phyloP scores from a whole-genome alignment of 2,329 filamentous ascomycete species.

The Chaetomium sp. region DNA sequence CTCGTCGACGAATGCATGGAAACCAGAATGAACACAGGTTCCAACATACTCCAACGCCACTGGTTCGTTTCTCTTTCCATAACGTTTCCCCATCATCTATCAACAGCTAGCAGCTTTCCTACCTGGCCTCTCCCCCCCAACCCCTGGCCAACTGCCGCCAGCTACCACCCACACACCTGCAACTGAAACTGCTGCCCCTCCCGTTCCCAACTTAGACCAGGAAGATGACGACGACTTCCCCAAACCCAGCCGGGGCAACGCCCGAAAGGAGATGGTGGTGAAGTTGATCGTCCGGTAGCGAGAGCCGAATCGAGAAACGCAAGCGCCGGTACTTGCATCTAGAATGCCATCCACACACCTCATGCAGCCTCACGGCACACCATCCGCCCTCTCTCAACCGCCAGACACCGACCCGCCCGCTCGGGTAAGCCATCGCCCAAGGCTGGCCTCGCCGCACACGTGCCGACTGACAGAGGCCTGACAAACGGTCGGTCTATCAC shows the following conservation, averaged over 20 bases:
- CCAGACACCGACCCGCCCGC: conserved; percentile 3
- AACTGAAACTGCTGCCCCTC: conserved; percentile 6
- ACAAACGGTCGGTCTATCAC: background rate
- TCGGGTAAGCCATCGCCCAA: background rate
- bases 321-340: conserved; percentile 19
- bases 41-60: background rate
- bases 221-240: background rate
- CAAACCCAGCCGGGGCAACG: background rate
- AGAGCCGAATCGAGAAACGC: conserved; percentile 10
- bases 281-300: conserved; percentile 14
- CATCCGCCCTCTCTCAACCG: background rate
- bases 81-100: background rate
- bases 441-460: conserved; percentile 7
- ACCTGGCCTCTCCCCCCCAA: background rate
- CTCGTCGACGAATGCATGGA: background rate
- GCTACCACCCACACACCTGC: conserved; percentile 17
- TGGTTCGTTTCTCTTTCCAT: background rate
- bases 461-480: background rate
- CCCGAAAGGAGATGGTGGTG: background rate
- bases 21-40: background rate
- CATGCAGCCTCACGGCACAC: conserved; percentile 11
- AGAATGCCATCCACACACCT: background rate
- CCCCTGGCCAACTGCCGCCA: conserved; percentile 14
- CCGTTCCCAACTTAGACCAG: conserved; percentile 17
- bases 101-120: background rate